These are phyloP conservation scores for Aspergillus versicolor DNA, from an alignment of 2,329 filamentous ascomycete species.

Conservation along the genomic window DNA sequence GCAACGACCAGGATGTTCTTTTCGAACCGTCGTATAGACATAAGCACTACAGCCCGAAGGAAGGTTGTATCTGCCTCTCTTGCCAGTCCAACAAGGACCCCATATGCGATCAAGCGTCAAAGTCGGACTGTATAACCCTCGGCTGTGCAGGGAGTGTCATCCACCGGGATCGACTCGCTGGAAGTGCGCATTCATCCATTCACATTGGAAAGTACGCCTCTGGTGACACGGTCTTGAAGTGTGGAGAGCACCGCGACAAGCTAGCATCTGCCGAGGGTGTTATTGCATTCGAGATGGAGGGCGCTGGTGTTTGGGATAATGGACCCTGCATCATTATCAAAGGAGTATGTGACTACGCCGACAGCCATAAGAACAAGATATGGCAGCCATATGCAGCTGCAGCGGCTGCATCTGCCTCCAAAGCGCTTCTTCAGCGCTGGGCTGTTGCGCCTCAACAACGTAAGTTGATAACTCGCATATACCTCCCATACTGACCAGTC, in stretches of 20 bases:
- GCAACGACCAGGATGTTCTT: not conserved
- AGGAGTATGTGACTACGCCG: constrained; percentile 19
- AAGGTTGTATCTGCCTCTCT: not conserved
- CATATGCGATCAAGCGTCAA: too few species aligned
- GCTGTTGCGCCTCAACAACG: too few species aligned
- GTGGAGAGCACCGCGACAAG: constrained; percentile 7
- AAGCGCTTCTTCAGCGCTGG: not conserved
- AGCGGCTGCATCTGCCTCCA: not conserved
- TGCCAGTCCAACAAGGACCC: not conserved
- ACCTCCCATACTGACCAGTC: too few species aligned
- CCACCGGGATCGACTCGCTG: not conserved
- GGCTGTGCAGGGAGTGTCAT: not conserved
- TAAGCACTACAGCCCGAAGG: not conserved
- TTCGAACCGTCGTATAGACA: not conserved
- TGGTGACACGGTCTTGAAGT: constrained; percentile 13
- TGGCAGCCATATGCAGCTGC: constrained; percentile 19
- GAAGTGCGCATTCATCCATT: not conserved
- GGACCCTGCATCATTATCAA: constrained; percentile 3
- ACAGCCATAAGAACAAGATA: constrained; percentile 19
- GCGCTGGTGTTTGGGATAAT: not conserved
- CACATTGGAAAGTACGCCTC: constrained; percentile 11
- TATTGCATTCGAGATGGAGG: constrained; percentile 17
- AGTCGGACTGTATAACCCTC: too few species aligned
- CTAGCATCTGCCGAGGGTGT: not conserved
- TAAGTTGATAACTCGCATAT: too few species aligned